phyloP scores from a whole-genome alignment of 495 filamentous ascomycete species.

The Aspergillus olivimuriae region DNA sequence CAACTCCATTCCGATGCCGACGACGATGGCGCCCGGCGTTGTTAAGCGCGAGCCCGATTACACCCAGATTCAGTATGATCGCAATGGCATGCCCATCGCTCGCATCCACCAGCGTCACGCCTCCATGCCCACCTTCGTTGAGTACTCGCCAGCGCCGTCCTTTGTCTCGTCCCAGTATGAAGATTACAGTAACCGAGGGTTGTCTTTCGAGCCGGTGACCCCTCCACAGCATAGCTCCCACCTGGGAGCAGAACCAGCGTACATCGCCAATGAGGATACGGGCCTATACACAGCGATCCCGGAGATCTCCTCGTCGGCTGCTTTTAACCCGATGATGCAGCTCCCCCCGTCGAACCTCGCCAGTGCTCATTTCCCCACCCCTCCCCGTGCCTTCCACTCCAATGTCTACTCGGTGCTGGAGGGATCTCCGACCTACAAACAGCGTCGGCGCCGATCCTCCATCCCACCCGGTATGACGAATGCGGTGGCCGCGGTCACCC shows the following conservation, averaged over 20 bases:
- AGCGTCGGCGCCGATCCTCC: constrained; percentile 86
- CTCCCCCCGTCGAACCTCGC: constrained; percentile 81
- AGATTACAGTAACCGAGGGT: constrained; percentile 92
- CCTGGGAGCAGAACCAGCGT: constrained; percentile 80
- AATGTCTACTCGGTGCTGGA: constrained; percentile 95
- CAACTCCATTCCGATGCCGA: constrained; percentile 56
- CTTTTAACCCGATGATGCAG: constrained; percentile 80
- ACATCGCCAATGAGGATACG: constrained; percentile 96
- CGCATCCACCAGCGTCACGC: constrained; percentile 85
- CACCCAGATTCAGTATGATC: constrained; percentile 73
- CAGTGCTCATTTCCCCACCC: constrained; percentile 62
- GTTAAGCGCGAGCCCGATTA: constrained; percentile 82
- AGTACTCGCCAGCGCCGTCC: constrained; percentile 95
- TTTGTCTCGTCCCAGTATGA: constrained; percentile 96
- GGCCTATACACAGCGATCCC: constrained; percentile 92
- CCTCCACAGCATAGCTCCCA: constrained; percentile 82
- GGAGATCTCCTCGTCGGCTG: constrained; percentile 53
- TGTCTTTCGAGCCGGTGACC: constrained; percentile 94
- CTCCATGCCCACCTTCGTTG: constrained; percentile 95
- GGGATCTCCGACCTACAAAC: constrained; percentile 97
- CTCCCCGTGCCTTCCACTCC: constrained; percentile 63
- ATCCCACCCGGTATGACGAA: constrained; percentile 68
- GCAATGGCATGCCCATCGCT: constrained; percentile 77
- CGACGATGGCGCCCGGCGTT: constrained; percentile 56
- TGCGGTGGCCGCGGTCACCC: constrained; percentile 47